Percentiles rank a stretch among this genome's conserved stretches.
Evolutionary conservation across 2,329 filamentous ascomycete genomes (phyloP).

Genomic region (Gaeumannomyces tritici): DNA sequence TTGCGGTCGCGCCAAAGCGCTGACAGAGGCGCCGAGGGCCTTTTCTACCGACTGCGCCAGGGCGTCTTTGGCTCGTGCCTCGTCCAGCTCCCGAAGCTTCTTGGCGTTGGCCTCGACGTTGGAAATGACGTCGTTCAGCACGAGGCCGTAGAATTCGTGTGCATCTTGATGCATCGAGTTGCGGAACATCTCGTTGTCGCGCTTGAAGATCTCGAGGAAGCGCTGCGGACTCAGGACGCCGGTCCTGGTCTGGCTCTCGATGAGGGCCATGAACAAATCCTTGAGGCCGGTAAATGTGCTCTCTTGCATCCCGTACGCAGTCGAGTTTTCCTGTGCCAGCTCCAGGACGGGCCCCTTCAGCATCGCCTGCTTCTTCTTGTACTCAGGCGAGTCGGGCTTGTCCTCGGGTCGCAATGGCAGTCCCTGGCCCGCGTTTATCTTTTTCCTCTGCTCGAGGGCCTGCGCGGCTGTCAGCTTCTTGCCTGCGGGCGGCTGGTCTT

Average conservation of each 20-base stretch:
- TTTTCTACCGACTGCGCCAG: slow-evolving; percentile 42
- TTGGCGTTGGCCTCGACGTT: slow-evolving; percentile 86
- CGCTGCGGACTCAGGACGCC: slow-evolving; percentile 87
- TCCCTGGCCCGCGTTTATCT: slow-evolving; percentile 39
- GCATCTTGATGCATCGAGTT: slow-evolving; percentile 98
- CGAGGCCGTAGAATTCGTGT: slow-evolving; percentile 89
- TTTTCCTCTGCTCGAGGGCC: slow-evolving; percentile 44
- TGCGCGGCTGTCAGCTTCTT: slow-evolving; percentile 47
- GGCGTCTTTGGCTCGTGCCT: slow-evolving; percentile 21
- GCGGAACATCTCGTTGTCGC: slow-evolving; percentile 94
- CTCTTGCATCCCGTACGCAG: slow-evolving; percentile 84
- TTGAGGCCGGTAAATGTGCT: slow-evolving; percentile 91
- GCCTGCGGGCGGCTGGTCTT: slow-evolving; percentile 27
- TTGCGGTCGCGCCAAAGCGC: slow-evolving; percentile 18
- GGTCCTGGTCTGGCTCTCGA: slow-evolving; percentile 69
- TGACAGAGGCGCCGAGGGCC: slow-evolving; percentile 26
- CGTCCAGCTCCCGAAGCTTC: slow-evolving; percentile 38
- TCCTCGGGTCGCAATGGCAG: slow-evolving; percentile 68
- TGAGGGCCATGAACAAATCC: slow-evolving; percentile 89
- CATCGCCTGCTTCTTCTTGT: slow-evolving; percentile 95
- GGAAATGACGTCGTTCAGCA: slow-evolving; percentile 92
- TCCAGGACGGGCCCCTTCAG: slow-evolving; percentile 79
- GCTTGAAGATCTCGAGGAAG: slow-evolving; percentile 86
- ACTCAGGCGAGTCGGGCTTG: slow-evolving; percentile 88
- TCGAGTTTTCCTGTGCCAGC: slow-evolving; percentile 69